Conservation (phyloP, 2,329 filamentous ascomycete genomes). For the Alternaria angustiovoidea region DNA sequence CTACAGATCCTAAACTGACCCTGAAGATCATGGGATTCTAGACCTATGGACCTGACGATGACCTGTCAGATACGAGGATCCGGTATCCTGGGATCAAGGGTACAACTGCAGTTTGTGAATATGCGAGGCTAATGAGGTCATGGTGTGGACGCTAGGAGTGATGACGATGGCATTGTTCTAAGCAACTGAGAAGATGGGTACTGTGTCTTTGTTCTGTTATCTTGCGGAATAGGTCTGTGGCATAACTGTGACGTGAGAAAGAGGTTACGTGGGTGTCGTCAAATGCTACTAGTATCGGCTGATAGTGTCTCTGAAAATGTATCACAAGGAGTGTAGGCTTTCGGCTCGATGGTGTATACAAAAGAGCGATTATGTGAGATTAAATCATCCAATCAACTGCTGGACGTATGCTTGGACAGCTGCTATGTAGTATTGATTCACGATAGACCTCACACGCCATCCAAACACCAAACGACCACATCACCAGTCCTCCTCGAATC, state of each 20-base stretch:
- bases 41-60: neutral
- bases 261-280: too few species aligned
- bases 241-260: too few species aligned
- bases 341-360: neutral
- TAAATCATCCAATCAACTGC: neutral
- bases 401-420: neutral
- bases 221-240: too few species aligned
- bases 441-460: conserved; percentile 13
- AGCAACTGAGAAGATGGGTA: neutral
- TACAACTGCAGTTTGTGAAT: neutral
- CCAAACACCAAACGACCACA: conserved; percentile 66
- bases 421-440: neutral
- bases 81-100: neutral
- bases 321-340: neutral
- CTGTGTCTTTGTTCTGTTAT: neutral
- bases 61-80: neutral
- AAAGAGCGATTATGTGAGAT: neutral
- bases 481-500: conserved; percentile 68
- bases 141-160: neutral
- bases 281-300: too few species aligned
- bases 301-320: neutral
- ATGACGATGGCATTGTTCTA: neutral
- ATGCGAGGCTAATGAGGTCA: neutral
- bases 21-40: neutral
- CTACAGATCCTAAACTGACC: neutral